Base-by-base conservation (phyloP, 140 eudicot species). In the Ambrosia hybrid region DNA sequence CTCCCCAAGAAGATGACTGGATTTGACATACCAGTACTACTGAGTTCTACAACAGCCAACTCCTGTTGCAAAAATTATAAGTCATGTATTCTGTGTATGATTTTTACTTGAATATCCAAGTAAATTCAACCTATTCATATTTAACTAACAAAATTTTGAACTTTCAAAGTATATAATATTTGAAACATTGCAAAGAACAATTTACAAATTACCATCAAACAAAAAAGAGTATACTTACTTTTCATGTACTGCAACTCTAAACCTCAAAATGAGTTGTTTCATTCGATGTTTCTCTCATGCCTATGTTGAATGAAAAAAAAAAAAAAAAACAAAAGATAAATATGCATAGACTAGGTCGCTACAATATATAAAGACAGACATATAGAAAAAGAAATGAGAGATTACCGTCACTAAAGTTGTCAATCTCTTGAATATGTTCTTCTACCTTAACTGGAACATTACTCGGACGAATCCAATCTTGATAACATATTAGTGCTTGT, bases 401-500 rank as follows among this genome's bases (percentile, higher is more conserved):
- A 0, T 53, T 53, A 53, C 58, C 62, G 16, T 6, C 36, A 17
- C 2, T 3, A 57, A 57, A 57, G 37, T 57, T 16, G 62, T 16
- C 36, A 7, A 57, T 36, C 4, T 57, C 62, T 6, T 5, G 36
- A 57, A 57, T 16, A 36, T 57, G 15, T 49, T 67, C 43, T 67
- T 67, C 62, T 12, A 68, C 46, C 33, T 68, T 68, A 26, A 68
- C 48, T 3, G 30, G 9, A 51, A 3, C 30, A 68, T 17, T 33
- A 34, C 59, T 48, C 3, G 30, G 5, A 2, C 45, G 59, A 13
- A 67, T 67, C 72, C 72, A 67, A 49, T 46, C 62, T 68, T 68
- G 73, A 68, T 57, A 51, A 68, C 62, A 68, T 13, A 68, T 52
- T 4, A 69, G n/a, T 8, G 73, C 73, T 69, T 69, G 64, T 48